Evolutionary conservation across 805 yeast genomes (phyloP).

Genomic region (Barnettozyma pratensis): DNA sequence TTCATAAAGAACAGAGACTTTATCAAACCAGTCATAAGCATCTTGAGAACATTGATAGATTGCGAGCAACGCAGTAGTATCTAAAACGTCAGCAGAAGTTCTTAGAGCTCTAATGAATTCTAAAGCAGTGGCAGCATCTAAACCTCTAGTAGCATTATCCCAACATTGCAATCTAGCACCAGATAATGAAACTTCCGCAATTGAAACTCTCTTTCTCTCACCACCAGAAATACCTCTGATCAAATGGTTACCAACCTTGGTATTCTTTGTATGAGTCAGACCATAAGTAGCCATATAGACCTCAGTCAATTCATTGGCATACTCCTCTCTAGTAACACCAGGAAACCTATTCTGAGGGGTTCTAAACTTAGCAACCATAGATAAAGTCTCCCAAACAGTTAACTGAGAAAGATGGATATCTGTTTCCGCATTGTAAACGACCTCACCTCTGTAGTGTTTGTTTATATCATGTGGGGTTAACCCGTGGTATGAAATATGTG

Average conservation of each 20-base stretch:
- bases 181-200: slow-evolving; percentile 52
- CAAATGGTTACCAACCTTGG: slow-evolving; percentile 62
- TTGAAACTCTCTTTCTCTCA: slow-evolving; percentile 71
- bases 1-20: slow-evolving; percentile 47
- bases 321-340: slow-evolving; percentile 44
- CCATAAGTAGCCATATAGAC: slow-evolving; percentile 52
- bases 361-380: slow-evolving; percentile 47
- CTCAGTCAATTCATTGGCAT: slow-evolving; percentile 43
- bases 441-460: slow-evolving; percentile 53
- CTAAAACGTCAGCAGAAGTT: slow-evolving; percentile 42
- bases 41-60: slow-evolving; percentile 56
- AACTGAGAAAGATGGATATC: slow-evolving; percentile 60
- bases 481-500: slow-evolving; percentile 45
- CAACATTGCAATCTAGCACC: slow-evolving; percentile 48
- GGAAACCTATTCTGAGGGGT: slow-evolving; percentile 53
- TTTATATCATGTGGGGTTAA: slow-evolving; percentile 39
- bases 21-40: slow-evolving; percentile 49
- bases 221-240: slow-evolving; percentile 75
- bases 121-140: slow-evolving; percentile 58
- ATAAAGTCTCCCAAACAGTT: slow-evolving; percentile 54
- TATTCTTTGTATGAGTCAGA: slow-evolving; percentile 49
- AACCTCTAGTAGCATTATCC: slow-evolving; percentile 66
- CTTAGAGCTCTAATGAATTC: slow-evolving; percentile 52
- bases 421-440: slow-evolving; percentile 59
- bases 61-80: slow-evolving; percentile 53